These are phyloP conservation scores for Lyophyllum shimeji DNA, from an alignment of 768 basidiomycete genomes.

Conservation along the genomic window DNA sequence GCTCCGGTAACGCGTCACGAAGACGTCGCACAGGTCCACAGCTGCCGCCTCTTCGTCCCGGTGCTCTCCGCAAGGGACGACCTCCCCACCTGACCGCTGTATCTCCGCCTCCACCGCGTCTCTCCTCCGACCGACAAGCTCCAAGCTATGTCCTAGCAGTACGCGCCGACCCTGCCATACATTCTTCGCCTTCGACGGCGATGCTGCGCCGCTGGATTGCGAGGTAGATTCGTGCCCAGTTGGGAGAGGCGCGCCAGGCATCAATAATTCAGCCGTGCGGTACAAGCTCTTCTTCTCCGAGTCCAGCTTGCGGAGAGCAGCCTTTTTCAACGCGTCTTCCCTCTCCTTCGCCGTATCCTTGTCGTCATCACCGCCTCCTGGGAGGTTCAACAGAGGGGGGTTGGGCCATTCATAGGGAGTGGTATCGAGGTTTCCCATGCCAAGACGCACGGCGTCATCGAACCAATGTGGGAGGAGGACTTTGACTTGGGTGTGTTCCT, in stretches of 20 bases:
- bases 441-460: conserved; percentile 70
- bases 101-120: conserved; percentile 61
- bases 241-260: conserved; percentile 22
- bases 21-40: conserved; percentile 61
- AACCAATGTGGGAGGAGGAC: conserved; percentile 93
- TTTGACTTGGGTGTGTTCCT: conserved; percentile 55
- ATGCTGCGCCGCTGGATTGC: conserved; percentile 4
- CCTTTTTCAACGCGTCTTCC: conserved; percentile 21
- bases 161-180: conserved; percentile 65
- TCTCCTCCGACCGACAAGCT: conserved; percentile 46
- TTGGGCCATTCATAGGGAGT: conserved; percentile 73
- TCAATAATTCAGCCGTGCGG: conserved; percentile 28
- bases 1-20: conserved; percentile 67
- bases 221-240: not conserved
- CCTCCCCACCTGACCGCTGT: conserved; percentile 54
- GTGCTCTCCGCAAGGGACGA: conserved; percentile 30
- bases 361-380: conserved; percentile 21
- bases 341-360: conserved; percentile 23
- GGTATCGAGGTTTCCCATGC: conserved; percentile 48
- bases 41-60: conserved; percentile 26
- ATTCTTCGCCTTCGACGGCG: conserved; percentile 23
- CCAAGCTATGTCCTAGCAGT: conserved; percentile 60
- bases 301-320: conserved; percentile 23
- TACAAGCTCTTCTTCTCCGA: conserved; percentile 31
- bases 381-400: conserved; percentile 46